Evolutionary conservation across 108 stramenopile species (phyloP), one percentile per base, ranked within the genome.

Genomic region (Fragilariopsis cylindrus): DNA sequence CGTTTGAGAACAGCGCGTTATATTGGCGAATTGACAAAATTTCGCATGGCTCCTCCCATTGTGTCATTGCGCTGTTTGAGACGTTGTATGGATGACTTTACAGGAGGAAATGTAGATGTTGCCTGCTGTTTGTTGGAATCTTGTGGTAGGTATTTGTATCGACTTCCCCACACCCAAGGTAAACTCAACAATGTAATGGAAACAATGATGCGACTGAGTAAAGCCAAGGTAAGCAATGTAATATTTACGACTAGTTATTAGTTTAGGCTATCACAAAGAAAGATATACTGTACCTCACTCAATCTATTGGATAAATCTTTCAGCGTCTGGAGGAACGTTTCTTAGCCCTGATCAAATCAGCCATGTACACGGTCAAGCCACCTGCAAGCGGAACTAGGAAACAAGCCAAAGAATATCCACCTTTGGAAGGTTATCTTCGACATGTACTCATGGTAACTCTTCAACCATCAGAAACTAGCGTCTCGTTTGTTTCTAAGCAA

Each of bases 21-120:
- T 78, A 85, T 97, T 48, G 91, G 94, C 8, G 98, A 98, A 76
- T 80, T 98, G 7, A 96, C 96, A 19, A 98, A 97, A 71, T 98
- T 98, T 72, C 82, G 89, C 43, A 88, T 96, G 42, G 96, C 97
- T 21, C 96, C 97, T 6, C 96, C 96, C 3, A 94, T 97, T 46
- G 91, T 97, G 13, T 86, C 87, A 18, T 84, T 98, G 19, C 88
- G 92, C 60, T 90, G 92, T 48, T 76, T 97, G 6, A 73, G 85
- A 70, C 77, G 90, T 12, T 97, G 96, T 68, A 67, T 97, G 46
- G 84, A 92, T 64, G 97, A 98, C 65, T 97, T 98, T 74, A 81
- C 73, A 55, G 90, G 91, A 6, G 80, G 77, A 68, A 92, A 96
- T 78, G 92, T 98, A 48, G 95, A 98, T 70, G 82, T 97, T 5